A percentile compares a stretch with the other conserved stretches of the same genome.
Conservation (phyloP, 2,329 filamentous ascomycete species). For the Sclerotinia glacialis region DNA sequence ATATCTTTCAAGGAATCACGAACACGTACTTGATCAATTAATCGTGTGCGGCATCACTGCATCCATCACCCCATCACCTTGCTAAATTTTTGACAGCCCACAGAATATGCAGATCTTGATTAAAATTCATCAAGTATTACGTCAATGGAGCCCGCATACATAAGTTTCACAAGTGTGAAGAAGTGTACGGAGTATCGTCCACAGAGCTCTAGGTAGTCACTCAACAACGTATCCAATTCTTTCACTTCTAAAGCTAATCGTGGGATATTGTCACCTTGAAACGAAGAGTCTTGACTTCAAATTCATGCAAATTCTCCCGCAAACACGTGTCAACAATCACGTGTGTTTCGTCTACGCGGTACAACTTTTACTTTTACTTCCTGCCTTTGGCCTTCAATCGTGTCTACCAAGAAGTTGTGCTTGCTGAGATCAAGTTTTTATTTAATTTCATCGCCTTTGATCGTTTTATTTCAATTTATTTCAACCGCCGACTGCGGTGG, state of each 20-base stretch:
- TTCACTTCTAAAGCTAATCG: not conserved
- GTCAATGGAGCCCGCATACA: not conserved
- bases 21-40: not conserved
- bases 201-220: not conserved
- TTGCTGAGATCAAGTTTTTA: not conserved
- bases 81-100: not conserved
- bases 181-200: not conserved
- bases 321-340: not conserved
- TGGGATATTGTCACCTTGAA: not conserved
- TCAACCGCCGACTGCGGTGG: not conserved
- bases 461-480: not conserved
- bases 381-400: not conserved
- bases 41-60: not conserved
- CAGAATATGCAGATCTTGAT: constrained; percentile 10
- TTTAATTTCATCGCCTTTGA: not conserved
- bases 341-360: constrained; percentile 7
- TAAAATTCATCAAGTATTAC: not conserved
- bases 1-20: not conserved
- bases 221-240: not conserved
- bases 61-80: no score
- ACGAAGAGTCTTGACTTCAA: not conserved
- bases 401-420: not conserved
- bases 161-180: constrained; percentile 6
- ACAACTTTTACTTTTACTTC: no score
- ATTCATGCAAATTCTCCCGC: not conserved